Evolutionary conservation across 257 asterid species (phyloP).

Genomic region (Rhazya stricta): DNA sequence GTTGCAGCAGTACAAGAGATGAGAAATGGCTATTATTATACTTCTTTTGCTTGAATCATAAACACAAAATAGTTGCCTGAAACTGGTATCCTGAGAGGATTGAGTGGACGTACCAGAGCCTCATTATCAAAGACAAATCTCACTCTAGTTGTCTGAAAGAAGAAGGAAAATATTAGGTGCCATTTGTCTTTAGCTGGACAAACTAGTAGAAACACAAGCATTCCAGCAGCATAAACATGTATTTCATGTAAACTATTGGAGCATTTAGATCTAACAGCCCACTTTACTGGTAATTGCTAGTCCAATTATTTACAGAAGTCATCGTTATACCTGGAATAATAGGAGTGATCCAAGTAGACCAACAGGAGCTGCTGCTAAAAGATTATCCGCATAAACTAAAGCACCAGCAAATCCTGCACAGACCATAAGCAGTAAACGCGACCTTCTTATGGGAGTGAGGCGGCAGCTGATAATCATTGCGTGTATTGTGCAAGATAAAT

Average conservation of each 20-base stretch:
- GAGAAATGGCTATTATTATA: background rate
- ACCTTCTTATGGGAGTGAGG: background rate
- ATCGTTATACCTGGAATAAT: slow-evolving; percentile 64
- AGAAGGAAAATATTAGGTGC: slow-evolving; percentile 2
- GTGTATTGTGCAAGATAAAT: background rate
- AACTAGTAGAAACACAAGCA: background rate
- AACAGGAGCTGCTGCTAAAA: slow-evolving; percentile 71
- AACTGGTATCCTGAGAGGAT: background rate
- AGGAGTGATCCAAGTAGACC: slow-evolving; percentile 89
- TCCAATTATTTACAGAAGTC: background rate
- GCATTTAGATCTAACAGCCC: background rate
- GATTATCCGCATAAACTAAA: slow-evolving; percentile 55
- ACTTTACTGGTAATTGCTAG: background rate
- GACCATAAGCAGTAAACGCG: background rate
- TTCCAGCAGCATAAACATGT: background rate
- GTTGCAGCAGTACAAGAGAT: background rate
- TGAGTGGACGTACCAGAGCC: slow-evolving; percentile 66
- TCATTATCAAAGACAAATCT: slow-evolving; percentile 78
- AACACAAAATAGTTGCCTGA: background rate
- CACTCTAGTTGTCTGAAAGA: slow-evolving; percentile 76
- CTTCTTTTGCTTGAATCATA: background rate
- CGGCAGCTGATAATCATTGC: background rate
- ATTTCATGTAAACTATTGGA: background rate
- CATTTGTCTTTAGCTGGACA: background rate
- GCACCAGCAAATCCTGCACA: slow-evolving; percentile 72